Base-by-base conservation (phyloP, 2,329 filamentous ascomycete species). In the Alternaria novae-zelandiae region DNA sequence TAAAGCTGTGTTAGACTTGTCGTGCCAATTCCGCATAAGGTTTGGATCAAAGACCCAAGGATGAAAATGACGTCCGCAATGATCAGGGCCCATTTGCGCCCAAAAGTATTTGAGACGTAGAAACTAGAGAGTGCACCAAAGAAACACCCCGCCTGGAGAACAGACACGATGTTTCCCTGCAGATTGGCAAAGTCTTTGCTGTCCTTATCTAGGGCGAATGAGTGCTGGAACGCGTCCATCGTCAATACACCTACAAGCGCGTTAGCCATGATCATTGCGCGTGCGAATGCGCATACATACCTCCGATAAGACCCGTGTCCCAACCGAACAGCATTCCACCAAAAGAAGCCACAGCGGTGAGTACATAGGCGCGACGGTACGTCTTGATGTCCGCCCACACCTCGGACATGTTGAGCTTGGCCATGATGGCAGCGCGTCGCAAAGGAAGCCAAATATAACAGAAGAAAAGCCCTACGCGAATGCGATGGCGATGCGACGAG, bases 141-240 rank as follows among this genome's bases (percentile, higher is more conserved):
- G 66, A 83, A 83, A 63, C 81, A 83, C 15, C 81, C 81, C 1
- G 80, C 80, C 63, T 83, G 81, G 3, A 83, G 74, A 1, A 82
- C 80, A 6, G 80, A 82, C 0, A 82, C 81, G 43, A 83, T 82
- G 64, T 82, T 83, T 20, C 81, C 81, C 49, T 81, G 80, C 5
- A 83, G 68, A 32, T 80, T 80, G 56, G 76, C 76, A 60, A 80
- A 82, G 44, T 76, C 64, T 1, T 65, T 44, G 41, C 76, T 75
- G 0, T 76, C 51, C 10, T 65, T 63, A 61, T 82, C 66, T 6
- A 83, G 75, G 12, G 71, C 73, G 69, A 83, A 83, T 1, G 76
- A 80, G 61, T 82, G 75, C 55, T 82, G 79, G 68, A 82, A 83
- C 2, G 79, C 77, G 43, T 80, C 73, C 81, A 83, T 82, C 3